These are phyloP conservation scores for Blastobotrys buckinghamii DNA, from an alignment of 1,139 yeast genomes.

Conservation along the genomic window DNA sequence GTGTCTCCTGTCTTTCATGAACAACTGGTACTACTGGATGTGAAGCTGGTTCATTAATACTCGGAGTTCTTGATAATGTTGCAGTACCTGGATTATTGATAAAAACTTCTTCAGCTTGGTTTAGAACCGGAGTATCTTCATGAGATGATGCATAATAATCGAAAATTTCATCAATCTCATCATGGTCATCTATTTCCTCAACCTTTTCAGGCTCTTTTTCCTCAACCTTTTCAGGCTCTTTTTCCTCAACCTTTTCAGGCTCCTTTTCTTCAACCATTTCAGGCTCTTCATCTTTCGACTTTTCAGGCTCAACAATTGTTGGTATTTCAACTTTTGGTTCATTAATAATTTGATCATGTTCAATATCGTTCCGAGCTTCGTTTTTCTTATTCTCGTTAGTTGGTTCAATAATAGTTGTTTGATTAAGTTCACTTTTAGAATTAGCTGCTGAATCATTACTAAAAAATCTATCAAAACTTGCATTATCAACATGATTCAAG, in stretches of 20 bases:
- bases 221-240: background rate
- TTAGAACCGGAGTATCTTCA: slow-evolving; percentile 8
- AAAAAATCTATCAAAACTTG: background rate
- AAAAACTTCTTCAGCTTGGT: slow-evolving; percentile 4
- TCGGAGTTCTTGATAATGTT: background rate
- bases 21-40: background rate
- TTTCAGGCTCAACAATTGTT: background rate
- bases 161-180: slow-evolving; percentile 12
- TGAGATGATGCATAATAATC: slow-evolving; percentile 13
- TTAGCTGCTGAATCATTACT: background rate
- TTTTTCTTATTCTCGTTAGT: too few species aligned
- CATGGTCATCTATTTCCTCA: background rate
- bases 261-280: too few species aligned
- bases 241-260: too few species aligned
- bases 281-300: too few species aligned
- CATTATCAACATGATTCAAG: background rate
- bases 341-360: too few species aligned
- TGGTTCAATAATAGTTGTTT: too few species aligned
- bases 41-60: background rate
- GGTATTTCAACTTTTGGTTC: background rate
- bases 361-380: too few species aligned
- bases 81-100: background rate
- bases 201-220: background rate
- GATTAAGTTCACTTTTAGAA: too few species aligned
- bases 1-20: background rate